A percentile compares a stretch with the other conserved stretches of the same genome.
Conservation (phyloP, 1,139 yeast genomes). For the Candida labiduridarum region DNA sequence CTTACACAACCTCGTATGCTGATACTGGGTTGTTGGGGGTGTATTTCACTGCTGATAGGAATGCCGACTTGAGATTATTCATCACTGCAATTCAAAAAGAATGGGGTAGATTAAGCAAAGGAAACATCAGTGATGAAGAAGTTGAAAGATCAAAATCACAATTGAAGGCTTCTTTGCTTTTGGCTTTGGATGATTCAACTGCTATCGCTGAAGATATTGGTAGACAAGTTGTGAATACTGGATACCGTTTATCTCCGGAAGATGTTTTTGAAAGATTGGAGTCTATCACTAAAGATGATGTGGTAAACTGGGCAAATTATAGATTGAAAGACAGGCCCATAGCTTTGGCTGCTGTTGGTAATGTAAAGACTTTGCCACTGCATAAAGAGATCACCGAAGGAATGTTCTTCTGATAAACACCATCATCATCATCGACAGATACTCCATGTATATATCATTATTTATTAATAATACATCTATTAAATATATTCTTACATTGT, state of each 20-base stretch:
- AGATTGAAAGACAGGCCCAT: conserved; percentile 77
- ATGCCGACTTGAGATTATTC: conserved; percentile 63
- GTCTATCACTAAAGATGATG: conserved; percentile 74
- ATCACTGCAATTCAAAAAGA: conserved; percentile 79
- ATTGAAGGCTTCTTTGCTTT: conserved; percentile 84
- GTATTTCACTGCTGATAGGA: conserved; percentile 81
- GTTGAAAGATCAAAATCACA: conserved; percentile 94
- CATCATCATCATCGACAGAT: neutral
- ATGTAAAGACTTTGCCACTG: conserved; percentile 64
- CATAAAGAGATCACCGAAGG: conserved; percentile 52
- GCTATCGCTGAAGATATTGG: conserved; percentile 98
- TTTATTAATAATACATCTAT: conserved; percentile 1
- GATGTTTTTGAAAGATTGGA: conserved; percentile 88
- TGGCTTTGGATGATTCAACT: conserved; percentile 92
- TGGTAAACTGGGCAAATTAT: conserved; percentile 86
- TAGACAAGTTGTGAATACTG: conserved; percentile 94
- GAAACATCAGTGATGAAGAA: conserved; percentile 78
- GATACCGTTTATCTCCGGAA: conserved; percentile 86
- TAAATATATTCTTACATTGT: neutral
- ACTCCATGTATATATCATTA: neutral
- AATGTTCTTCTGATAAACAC: conserved; percentile 26
- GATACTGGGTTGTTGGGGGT: conserved; percentile 99
- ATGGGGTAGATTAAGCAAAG: conserved; percentile 83
- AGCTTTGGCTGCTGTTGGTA: conserved; percentile 90
- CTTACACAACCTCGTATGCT: conserved; percentile 94